A percentile compares a stretch with the other conserved stretches of the same genome.
phyloP scores from a whole-genome alignment of 2,329 filamentous ascomycete genomes.

The Gnomoniopsis smithogilvyi region DNA sequence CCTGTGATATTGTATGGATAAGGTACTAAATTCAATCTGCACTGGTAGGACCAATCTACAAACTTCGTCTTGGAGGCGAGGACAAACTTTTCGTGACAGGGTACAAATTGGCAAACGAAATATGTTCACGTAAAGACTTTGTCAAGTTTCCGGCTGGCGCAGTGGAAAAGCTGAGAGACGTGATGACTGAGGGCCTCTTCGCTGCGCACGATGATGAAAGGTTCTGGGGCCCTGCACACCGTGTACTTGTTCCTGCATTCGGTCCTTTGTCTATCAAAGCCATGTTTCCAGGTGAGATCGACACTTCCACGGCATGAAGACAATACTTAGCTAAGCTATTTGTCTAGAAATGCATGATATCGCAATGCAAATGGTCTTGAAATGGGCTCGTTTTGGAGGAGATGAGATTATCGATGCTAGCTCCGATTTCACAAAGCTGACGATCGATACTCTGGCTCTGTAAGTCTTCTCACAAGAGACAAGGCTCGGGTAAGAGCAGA shows the following conservation, averaged over 20 bases:
- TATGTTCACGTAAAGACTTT: conserved; percentile 1
- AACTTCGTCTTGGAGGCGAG: background rate
- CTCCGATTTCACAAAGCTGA: background rate
- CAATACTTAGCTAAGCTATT: background rate
- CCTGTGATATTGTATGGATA: background rate
- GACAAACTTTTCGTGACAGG: conserved; percentile 1
- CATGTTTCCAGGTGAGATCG: background rate
- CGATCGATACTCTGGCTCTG: background rate
- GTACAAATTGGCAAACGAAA: background rate
- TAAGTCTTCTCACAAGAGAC: background rate
- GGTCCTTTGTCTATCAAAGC: conserved; percentile 2
- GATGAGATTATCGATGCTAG: background rate
- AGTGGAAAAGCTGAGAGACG: background rate
- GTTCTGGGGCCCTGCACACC: conserved; percentile 1
- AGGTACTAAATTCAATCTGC: background rate
- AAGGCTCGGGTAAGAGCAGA: background rate
- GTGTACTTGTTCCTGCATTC: conserved; percentile 3
- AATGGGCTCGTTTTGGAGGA: conserved; percentile 41
- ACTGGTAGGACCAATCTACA: background rate
- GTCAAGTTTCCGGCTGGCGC: conserved; percentile 2
- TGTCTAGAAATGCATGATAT: conserved; percentile 43
- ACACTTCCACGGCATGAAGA: background rate
- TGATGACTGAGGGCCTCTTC: background rate
- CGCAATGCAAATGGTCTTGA: conserved; percentile 46
- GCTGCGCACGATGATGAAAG: background rate